Evolutionary conservation across 176 grass and related monocot species (phyloP).

Genomic region (Tillandsia fasciculata): DNA sequence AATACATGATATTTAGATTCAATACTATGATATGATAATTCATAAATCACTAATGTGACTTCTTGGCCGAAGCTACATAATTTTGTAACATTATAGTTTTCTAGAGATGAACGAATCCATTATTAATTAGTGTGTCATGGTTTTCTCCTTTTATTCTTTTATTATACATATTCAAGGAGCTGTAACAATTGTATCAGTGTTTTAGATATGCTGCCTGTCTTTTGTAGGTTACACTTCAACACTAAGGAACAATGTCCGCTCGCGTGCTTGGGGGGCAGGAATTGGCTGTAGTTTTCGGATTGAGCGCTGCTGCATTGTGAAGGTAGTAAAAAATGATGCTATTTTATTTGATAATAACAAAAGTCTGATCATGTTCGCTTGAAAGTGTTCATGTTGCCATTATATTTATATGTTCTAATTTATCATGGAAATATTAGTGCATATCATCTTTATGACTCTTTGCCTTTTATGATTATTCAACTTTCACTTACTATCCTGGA

Average conservation of each 20-base stretch:
- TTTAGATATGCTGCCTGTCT: constrained; percentile 23
- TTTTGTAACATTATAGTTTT: no score
- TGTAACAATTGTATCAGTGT: neutral
- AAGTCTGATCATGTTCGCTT: neutral
- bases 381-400: neutral
- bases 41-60: no score
- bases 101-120: neutral
- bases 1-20: neutral
- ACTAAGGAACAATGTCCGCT: constrained; percentile 92
- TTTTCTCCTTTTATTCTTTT: neutral
- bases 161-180: neutral
- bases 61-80: no score
- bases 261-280: constrained; percentile 93
- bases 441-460: neutral
- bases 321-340: constrained; percentile 36
- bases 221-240: constrained; percentile 80
- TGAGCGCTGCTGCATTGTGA: constrained; percentile 88
- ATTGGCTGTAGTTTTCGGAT: constrained; percentile 91
- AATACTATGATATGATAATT: neutral
- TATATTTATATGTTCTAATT: neutral
- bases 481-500: neutral
- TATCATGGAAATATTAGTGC: neutral
- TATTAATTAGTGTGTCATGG: neutral
- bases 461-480: neutral
- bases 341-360: neutral